Base-by-base conservation (phyloP, 176 grass and related monocot species). In the Leersia perrieri region DNA sequence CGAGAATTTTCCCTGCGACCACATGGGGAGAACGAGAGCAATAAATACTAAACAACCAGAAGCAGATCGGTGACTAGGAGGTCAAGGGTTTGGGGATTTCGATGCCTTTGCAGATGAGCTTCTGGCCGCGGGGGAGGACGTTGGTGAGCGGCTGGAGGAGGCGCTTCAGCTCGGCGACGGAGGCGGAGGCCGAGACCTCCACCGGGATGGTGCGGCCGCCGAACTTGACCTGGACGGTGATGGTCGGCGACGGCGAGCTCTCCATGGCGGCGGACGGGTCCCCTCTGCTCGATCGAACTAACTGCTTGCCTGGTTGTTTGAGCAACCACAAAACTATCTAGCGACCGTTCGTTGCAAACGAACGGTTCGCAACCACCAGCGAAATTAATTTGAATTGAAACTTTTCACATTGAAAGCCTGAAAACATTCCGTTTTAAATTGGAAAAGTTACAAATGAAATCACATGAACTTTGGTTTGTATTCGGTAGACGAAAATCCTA, bases 91-190 rank as follows among this genome's bases (percentile, higher is more conserved):
- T 76, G 72, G 63, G 72, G 69, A 68, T 53, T 53, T 70, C 9
- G 77, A 53, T 65, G 83, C 95, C 95, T 92, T 98, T 98, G 88
- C 85, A 98, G 47, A 98, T 91, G 81, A 98, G 95, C 90, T 55
- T 98, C 87, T 98, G 95, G 60, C 95, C 95, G 61, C 92, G 95
- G 61, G 92, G 86, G 14, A 98, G 85, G 42, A 98, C 95, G 63
- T 98, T 94, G 80, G 92, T 98, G 78, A 98, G 88, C n/a, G 95
- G 90, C 58, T 91, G 95, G 42, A 98, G 90, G 76, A 98, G 90
- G 12, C 84, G 89, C 80, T 98, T 98, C 64, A 98, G 86, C 6
- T 98, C 95, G 16, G 82, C 42, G 15, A 60, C 53, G 44, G 81
- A 68, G 47, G 86, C 86, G 33, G 80, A 70, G 26, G 55, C 36